Evolutionary conservation across 768 basidiomycete genomes (phyloP).

Genomic region (Amanita rubescens): DNA sequence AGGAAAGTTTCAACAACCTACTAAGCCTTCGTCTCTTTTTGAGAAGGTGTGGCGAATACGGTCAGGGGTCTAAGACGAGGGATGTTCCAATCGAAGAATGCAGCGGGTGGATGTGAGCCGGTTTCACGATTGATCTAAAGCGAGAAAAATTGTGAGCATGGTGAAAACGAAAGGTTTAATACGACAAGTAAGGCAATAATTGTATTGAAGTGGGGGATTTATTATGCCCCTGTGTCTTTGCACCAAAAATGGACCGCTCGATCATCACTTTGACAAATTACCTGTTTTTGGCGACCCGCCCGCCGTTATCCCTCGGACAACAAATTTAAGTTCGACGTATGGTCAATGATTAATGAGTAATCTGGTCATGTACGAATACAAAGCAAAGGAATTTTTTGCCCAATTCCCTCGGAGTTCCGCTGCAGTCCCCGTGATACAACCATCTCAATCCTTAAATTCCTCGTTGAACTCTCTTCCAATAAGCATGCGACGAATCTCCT

Average conservation of each 20-base stretch:
- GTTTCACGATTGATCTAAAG: constrained; percentile 6
- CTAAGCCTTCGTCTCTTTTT: constrained; percentile 1
- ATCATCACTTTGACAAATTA: not conserved
- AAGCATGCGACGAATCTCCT: constrained; percentile 90
- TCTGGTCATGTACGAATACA: too few relatives aligned
- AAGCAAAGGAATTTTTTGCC: not conserved
- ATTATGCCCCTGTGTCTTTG: not conserved
- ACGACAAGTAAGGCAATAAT: constrained; percentile 1
- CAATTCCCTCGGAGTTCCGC: not conserved
- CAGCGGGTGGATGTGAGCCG: not conserved
- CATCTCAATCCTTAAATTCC: constrained; percentile 32
- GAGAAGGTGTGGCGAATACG: not conserved
- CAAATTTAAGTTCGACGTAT: not conserved
- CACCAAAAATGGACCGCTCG: not conserved
- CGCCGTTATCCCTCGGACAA: not conserved
- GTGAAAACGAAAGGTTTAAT: not conserved
- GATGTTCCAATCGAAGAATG: constrained; percentile 2
- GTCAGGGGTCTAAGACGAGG: constrained; percentile 6
- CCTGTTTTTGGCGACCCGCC: not conserved
- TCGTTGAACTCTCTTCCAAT: constrained; percentile 92
- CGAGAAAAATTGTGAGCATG: constrained; percentile 2
- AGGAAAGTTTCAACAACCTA: not conserved
- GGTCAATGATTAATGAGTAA: not conserved
- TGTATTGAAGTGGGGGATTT: not conserved
- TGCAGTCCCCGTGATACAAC: not conserved